Evolutionary conservation across 768 basidiomycete species (phyloP), one percentile per base, ranked within the genome.

Genomic region (Phallus indusiatus): DNA sequence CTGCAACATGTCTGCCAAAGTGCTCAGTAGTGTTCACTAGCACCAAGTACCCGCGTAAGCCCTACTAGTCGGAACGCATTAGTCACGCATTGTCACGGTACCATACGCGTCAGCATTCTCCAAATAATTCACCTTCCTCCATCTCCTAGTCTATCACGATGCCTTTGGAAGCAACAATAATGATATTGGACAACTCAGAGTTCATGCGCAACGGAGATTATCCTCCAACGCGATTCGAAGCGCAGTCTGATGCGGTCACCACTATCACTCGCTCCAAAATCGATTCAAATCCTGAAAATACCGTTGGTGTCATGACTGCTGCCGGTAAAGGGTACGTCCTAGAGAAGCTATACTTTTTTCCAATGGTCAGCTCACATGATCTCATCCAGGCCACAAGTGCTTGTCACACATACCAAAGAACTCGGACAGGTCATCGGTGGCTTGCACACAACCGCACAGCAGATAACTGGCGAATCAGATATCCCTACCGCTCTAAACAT

Each of bases 271-370:
- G 87, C 69, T 85, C 90, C 55, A 99, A 99, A 80, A 88, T 88
- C 65, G 87, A 91, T 69, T 88, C 92, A 22, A 98, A 99, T 75
- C 92, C 95, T 17, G 96, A 99, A 75, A 97, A 90, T 73, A 93
- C 93, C 11, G 94, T 97, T 47, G 96, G 96, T 5, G 75, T 97
- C 47, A 96, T 99, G 94, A 91, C 92, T 28, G 95, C 95, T 92
- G 95, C 93, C 14, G 90, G 92, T 58, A 96, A 96, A 72, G 86
- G 88, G 95, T 95, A 67, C 71, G 82, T 68, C 16, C 63, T 24
- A 24, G 8, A 14, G 12, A 42, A 17, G 16, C 2, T 22, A 7
- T 37, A 42, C 37, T 28, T 52, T 20, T 5, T 22, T n/a, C 12
- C 34, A 22, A 20, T 56, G 20, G 51, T 12, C 16, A 22, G 35